Evolutionary conservation across 805 yeast genomes (phyloP).

Genomic region (Candida pseudoglaebosa): DNA sequence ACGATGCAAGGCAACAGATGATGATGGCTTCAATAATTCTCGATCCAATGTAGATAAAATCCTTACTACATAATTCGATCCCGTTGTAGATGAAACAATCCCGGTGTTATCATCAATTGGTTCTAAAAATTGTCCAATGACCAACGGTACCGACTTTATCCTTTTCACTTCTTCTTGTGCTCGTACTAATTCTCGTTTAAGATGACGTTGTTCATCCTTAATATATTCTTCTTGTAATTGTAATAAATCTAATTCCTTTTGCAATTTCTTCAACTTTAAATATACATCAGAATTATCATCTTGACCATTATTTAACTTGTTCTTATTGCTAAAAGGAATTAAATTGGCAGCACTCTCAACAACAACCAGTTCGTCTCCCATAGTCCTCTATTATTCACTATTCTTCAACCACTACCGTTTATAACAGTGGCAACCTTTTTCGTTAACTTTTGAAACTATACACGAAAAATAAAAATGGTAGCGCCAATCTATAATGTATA

Average conservation of each 20-base stretch:
- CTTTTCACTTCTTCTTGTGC: slow-evolving; percentile 99
- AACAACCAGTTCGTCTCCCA: slow-evolving; percentile 37
- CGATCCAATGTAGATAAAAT: slow-evolving; percentile 92
- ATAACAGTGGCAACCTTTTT: slow-evolving; percentile 7
- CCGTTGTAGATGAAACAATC: slow-evolving; percentile 95
- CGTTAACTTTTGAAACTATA: slow-evolving; percentile 1
- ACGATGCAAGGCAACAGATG: slow-evolving; percentile 96
- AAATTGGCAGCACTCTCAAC: slow-evolving; percentile 12
- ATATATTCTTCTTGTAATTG: slow-evolving; percentile 92
- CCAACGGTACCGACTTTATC: slow-evolving; percentile 95
- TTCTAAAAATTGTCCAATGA: slow-evolving; percentile 95
- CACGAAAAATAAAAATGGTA: neutral
- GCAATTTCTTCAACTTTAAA: slow-evolving; percentile 78
- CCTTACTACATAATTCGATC: slow-evolving; percentile 94
- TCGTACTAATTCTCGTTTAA: slow-evolving; percentile 87
- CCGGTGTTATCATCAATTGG: slow-evolving; percentile 97
- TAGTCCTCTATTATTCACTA: neutral
- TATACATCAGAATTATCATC: slow-evolving; percentile 64
- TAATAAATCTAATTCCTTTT: slow-evolving; percentile 83
- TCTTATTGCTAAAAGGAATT: neutral
- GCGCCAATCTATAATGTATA: neutral
- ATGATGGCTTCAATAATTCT: slow-evolving; percentile 88
- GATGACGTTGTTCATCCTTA: slow-evolving; percentile 96
- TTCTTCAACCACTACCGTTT: neutral
- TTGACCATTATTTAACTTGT: neutral